phyloP scores from a whole-genome alignment of 148 eudicot genomes.

The Fagopyrum homotropicum region DNA sequence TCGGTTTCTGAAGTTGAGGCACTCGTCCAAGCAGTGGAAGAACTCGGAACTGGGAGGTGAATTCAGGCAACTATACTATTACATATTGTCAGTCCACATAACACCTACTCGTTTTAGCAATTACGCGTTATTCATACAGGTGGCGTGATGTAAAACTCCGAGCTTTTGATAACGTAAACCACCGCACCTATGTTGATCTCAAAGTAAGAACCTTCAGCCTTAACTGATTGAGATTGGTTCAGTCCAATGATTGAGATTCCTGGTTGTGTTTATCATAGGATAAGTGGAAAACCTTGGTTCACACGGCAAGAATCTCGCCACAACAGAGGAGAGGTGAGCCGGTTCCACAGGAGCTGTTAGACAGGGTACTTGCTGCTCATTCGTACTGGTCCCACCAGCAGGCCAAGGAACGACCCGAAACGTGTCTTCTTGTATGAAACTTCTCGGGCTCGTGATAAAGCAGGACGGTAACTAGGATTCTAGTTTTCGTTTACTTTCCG shows the following conservation, averaged over 20 bases:
- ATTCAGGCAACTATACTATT: neutral
- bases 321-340: constrained; percentile 10
- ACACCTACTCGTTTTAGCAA: neutral
- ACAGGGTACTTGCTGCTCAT: constrained; percentile 7
- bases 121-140: constrained; percentile 29
- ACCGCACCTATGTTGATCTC: constrained; percentile 93
- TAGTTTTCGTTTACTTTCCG: neutral
- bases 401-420: constrained; percentile 23
- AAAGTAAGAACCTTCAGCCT: constrained; percentile 39
- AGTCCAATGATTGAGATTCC: neutral
- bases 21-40: constrained; percentile 91
- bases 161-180: constrained; percentile 87
- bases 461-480: neutral
- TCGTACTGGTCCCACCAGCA: constrained; percentile 7
- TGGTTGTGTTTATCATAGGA: neutral
- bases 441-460: neutral
- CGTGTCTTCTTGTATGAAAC: constrained; percentile 47
- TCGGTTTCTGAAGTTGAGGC: constrained; percentile 95
- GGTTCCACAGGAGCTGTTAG: constrained; percentile 1
- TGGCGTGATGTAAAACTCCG: constrained; percentile 93
- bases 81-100: neutral
- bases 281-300: constrained; percentile 14
- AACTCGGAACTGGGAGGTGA: constrained; percentile 98
- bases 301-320: constrained; percentile 6
- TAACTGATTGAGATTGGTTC: neutral